Percentiles rank a stretch among this genome's conserved stretches.
Evolutionary conservation across 1,284 basidiomycete species (phyloP).

Genomic region (Ceratobasidium papillatum): DNA sequence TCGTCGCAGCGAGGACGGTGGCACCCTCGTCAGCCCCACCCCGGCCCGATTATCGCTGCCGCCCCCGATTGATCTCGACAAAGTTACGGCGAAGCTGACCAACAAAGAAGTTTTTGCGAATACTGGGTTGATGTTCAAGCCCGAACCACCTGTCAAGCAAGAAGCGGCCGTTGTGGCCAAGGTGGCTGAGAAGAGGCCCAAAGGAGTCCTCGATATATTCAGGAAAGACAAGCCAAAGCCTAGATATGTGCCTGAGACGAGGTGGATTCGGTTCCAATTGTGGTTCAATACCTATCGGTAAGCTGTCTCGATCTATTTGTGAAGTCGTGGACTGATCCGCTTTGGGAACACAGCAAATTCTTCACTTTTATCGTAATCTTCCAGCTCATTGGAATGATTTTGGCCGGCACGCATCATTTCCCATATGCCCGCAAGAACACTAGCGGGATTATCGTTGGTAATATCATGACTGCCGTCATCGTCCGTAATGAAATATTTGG

Average conservation of each 20-base stretch:
- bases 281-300: slow-evolving; percentile 70
- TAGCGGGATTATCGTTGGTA: slow-evolving; percentile 70
- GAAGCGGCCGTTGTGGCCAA: background rate
- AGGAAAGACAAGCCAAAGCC: slow-evolving; percentile 45
- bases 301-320: background rate
- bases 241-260: slow-evolving; percentile 45
- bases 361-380: slow-evolving; percentile 66
- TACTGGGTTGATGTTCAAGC: slow-evolving; percentile 8
- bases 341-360: slow-evolving; percentile 59
- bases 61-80: slow-evolving; percentile 7
- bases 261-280: slow-evolving; percentile 64
- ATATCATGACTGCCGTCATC: slow-evolving; percentile 63
- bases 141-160: background rate
- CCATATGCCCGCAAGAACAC: slow-evolving; percentile 66
- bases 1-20: background rate
- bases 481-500: slow-evolving; percentile 71
- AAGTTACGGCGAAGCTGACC: slow-evolving; percentile 11
- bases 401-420: slow-evolving; percentile 70
- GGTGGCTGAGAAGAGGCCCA: background rate
- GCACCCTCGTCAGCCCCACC: slow-evolving; percentile 11
- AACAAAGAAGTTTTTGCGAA: slow-evolving; percentile 12
- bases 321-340: background rate
- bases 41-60: slow-evolving; percentile 3
- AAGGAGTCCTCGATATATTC: background rate
- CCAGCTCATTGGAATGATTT: slow-evolving; percentile 67